Evolutionary conservation across 805 yeast genomes (phyloP), one percentile per base, ranked within the genome.

Genomic region (Candida tammaniensis): DNA sequence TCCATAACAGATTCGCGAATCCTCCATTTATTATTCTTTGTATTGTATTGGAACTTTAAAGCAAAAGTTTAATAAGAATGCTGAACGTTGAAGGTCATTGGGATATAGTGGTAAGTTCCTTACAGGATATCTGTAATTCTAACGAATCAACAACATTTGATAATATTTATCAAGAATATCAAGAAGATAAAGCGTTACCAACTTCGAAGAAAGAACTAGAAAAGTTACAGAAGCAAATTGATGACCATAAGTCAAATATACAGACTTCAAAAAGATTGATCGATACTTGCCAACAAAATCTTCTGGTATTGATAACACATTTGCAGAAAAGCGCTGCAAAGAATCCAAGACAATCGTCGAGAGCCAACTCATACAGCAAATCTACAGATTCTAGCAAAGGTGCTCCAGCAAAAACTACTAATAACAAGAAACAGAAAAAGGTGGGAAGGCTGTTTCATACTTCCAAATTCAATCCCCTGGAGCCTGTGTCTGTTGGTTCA

Each of bases 91-190:
- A 37, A 24, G 40, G 36, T 11, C 25, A 32, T 46, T 82, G 91
- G 91, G 84, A 79, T 46, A 70, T 74, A 19, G 80, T 80, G 5
- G 62, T 78, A 3, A 70, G 86, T 5, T 78, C 83, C 1, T 59
- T 82, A 13, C 88, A 82, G 51, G 88, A 82, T 46, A 68, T 80
- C 8, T 78, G 78, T 54, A 80, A 76, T 42, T 67, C 77, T 17
- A 80, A 80, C 47, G 85, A 78, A 45, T 64, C 72, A 10, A 52
- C 64, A 4, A 54, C 72, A 2, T 73, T 82, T 37, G 81, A 79
- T 41, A 51, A 56, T 27, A 42, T 53, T n/a, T 53, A 57, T 41
- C 45, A 44, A 6, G 37, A 27, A 25, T 27, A 32, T 24, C 12
- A 15, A 5, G 25, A 31, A 9, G 54, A 52, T 1, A 58, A 50